A percentile compares a stretch with the other conserved stretches of the same genome.
Evolutionary conservation across 495 filamentous ascomycete species (phyloP).

Genomic region (Aspergillus olivimuriae): DNA sequence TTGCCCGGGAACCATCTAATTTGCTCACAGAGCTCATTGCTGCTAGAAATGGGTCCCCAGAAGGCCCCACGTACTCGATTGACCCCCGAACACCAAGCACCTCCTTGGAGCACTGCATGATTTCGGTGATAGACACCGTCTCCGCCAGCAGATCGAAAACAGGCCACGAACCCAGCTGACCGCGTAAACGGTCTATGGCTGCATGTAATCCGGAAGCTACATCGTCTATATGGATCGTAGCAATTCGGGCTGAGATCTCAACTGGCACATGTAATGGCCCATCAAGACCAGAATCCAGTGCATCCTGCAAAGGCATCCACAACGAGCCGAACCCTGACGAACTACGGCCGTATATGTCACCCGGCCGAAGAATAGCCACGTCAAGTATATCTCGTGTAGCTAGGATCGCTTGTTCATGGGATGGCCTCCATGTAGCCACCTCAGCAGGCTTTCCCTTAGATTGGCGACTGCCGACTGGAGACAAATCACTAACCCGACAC

Average conservation of each 20-base stretch:
- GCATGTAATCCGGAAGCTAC: conserved; percentile 24
- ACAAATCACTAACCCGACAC: conserved; percentile 23
- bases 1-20: conserved; percentile 23
- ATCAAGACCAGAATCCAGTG: conserved; percentile 9
- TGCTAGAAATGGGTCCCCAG: conserved; percentile 8
- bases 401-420: conserved; percentile 28
- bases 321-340: conserved; percentile 18
- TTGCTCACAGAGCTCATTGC: conserved; percentile 12
- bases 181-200: conserved; percentile 29
- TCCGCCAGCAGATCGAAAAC: conserved; percentile 38
- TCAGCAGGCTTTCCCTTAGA: conserved; percentile 9
- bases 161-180: conserved; percentile 28
- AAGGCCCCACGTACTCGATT: conserved; percentile 10
- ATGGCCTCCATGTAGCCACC: conserved; percentile 25
- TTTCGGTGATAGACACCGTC: conserved; percentile 8
- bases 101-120: conserved; percentile 6
- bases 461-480: conserved; percentile 13
- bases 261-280: conserved; percentile 14
- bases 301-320: conserved; percentile 18
- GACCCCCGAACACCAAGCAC: conserved; percentile 3
- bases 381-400: conserved; percentile 24
- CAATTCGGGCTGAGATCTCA: conserved; percentile 13
- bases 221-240: conserved; percentile 36
- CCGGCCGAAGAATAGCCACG: conserved; percentile 31
- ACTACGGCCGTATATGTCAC: conserved; percentile 29